Percentiles rank a stretch among this genome's conserved stretches.
phyloP scores from a whole-genome alignment of 306 rosid species.

The Cucurbita moschata region DNA sequence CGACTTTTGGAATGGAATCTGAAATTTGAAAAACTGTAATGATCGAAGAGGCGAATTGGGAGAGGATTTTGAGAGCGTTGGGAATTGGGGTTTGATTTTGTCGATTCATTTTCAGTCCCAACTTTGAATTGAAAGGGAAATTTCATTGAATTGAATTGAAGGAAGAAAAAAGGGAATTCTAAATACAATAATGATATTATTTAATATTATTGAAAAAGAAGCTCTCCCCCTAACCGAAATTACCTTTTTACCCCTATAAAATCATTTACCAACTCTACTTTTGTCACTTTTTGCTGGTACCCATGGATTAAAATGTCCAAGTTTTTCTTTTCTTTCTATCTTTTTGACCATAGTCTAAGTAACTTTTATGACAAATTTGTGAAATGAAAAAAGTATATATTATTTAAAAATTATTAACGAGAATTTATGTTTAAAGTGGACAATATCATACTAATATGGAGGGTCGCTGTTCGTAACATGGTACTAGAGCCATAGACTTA shows the following conservation, averaged over 20 bases:
- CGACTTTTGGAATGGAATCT: background rate
- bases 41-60: slow-evolving; percentile 2
- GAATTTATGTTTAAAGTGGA: too few species aligned
- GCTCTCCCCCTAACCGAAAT: background rate
- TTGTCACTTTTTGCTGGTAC: background rate
- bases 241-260: background rate
- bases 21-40: slow-evolving; percentile 35
- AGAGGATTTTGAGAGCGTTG: slow-evolving; percentile 21
- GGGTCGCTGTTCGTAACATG: too few species aligned
- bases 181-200: background rate
- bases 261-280: background rate
- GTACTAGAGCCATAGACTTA: too few species aligned
- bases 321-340: background rate
- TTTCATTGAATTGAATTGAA: background rate
- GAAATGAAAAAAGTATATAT: too few species aligned
- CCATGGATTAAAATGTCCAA: background rate
- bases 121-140: background rate
- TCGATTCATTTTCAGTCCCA: background rate
- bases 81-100: slow-evolving; percentile 14
- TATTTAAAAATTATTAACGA: too few species aligned
- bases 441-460: too few species aligned
- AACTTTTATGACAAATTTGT: background rate
- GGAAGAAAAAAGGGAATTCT: background rate
- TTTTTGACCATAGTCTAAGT: background rate
- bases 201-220: background rate